Percentiles rank a stretch among this genome's conserved stretches.
Evolutionary conservation across 352 stramenopile genomes (phyloP).

Genomic region (Phytopythium helicoides): DNA sequence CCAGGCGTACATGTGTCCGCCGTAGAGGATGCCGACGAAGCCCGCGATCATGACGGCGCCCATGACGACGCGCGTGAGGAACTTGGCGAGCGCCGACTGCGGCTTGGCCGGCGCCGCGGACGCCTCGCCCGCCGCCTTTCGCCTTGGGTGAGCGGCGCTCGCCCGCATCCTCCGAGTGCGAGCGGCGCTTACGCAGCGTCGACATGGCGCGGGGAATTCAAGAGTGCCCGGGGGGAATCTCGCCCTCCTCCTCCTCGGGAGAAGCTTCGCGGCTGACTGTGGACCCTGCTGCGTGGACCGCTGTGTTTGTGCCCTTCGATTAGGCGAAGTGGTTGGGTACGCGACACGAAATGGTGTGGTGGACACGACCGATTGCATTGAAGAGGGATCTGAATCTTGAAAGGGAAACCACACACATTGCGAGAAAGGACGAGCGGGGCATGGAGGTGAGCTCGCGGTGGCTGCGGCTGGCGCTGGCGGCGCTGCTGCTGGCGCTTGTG

Average conservation of each 20-base stretch:
- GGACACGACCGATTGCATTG: too few relatives aligned
- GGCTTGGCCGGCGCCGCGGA: slow-evolving; percentile 12
- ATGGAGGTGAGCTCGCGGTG: background rate
- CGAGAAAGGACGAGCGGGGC: background rate
- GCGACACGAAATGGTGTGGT: too few relatives aligned
- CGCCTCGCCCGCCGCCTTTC: slow-evolving; percentile 10
- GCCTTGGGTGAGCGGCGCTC: slow-evolving; percentile 17
- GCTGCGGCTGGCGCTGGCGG: background rate
- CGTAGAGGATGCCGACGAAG: slow-evolving; percentile 75
- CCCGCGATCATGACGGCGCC: slow-evolving; percentile 73
- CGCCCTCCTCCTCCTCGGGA: too few relatives aligned
- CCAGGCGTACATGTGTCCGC: slow-evolving; percentile 81
- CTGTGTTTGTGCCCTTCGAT: too few relatives aligned
- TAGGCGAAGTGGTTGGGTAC: too few relatives aligned
- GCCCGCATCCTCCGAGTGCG: slow-evolving; percentile 15
- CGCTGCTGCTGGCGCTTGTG: slow-evolving; percentile 6
- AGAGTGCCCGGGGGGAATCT: slow-evolving; percentile 2
- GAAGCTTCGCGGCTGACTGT: too few relatives aligned
- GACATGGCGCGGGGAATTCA: slow-evolving; percentile 6
- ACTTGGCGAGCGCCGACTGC: slow-evolving; percentile 47
- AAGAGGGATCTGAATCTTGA: slow-evolving; percentile 3
- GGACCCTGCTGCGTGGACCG: too few relatives aligned
- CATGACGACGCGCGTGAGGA: slow-evolving; percentile 70
- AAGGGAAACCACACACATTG: background rate
- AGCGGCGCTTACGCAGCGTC: slow-evolving; percentile 46